Percentiles rank a stretch among this genome's conserved stretches.
These are phyloP conservation scores for Ophiostoma himal-ulmi DNA, from an alignment of 2,329 filamentous ascomycete genomes.

Conservation along the genomic window DNA sequence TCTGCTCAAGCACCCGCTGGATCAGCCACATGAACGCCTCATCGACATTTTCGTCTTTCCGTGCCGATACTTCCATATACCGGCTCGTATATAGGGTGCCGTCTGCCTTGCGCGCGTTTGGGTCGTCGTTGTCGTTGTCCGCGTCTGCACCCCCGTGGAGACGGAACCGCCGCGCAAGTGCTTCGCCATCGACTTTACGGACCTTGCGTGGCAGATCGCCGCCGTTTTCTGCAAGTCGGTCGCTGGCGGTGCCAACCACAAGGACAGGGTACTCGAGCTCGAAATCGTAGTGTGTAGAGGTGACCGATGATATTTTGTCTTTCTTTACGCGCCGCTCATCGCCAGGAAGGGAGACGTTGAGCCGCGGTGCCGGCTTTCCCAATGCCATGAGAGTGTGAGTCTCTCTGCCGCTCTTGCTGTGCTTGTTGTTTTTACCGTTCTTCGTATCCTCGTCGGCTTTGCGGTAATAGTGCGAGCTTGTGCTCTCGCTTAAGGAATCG, in stretches of 20 bases:
- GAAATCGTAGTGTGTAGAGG: background rate
- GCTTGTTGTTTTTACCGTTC: background rate
- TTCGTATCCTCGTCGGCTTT: too few relatives aligned
- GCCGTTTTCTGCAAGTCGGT: conserved; percentile 10
- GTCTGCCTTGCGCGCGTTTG: conserved; percentile 2
- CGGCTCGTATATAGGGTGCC: conserved; percentile 8
- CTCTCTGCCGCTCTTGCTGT: background rate
- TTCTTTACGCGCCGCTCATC: background rate
- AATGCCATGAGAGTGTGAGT: background rate
- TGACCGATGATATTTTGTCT: background rate
- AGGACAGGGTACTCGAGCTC: conserved; percentile 15
- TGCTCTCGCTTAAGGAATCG: background rate
- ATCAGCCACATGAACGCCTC: conserved; percentile 13
- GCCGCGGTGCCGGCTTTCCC: background rate
- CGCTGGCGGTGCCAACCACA: conserved; percentile 12
- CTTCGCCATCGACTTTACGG: background rate
- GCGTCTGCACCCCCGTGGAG: background rate
- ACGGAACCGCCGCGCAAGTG: conserved; percentile 11
- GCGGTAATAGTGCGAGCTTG: background rate
- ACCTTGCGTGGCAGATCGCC: conserved; percentile 14
- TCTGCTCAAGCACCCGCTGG: conserved; percentile 12
- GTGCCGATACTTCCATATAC: conserved; percentile 15
- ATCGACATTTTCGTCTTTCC: conserved; percentile 2
- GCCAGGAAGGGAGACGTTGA: conserved; percentile 1
- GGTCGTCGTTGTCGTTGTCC: background rate